phyloP scores from a whole-genome alignment of 2,329 filamentous ascomycete genomes.

The Incumbomyces lentus region DNA sequence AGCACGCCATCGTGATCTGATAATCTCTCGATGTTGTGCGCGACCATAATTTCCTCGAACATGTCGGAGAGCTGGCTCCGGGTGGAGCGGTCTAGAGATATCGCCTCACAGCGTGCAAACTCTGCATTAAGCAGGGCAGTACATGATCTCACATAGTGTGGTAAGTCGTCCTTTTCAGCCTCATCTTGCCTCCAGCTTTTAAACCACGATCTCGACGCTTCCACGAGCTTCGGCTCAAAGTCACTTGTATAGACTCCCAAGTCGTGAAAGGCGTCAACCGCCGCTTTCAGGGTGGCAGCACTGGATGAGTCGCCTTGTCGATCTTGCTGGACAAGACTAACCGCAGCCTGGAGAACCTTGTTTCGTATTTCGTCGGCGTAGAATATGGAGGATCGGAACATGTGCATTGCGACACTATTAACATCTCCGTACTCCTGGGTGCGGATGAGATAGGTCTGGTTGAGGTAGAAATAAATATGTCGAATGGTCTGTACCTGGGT shows the following conservation, averaged over 20 bases:
- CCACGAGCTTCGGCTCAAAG: constrained; percentile 69
- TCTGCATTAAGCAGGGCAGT: constrained; percentile 62
- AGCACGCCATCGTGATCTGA: constrained; percentile 58
- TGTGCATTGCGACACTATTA: constrained; percentile 65
- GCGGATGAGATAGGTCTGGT: constrained; percentile 75
- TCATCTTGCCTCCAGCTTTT: constrained; percentile 57
- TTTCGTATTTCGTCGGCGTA: constrained; percentile 41
- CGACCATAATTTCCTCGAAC: constrained; percentile 63
- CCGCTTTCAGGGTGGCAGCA: constrained; percentile 57
- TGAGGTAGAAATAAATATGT: constrained; percentile 87
- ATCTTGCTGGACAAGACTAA: constrained; percentile 64
- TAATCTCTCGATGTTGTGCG: constrained; percentile 55
- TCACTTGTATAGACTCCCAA: constrained; percentile 66
- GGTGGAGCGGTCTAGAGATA: constrained; percentile 73
- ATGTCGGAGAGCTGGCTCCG: constrained; percentile 63
- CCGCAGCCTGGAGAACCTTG: constrained; percentile 58
- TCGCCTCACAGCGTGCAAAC: constrained; percentile 64
- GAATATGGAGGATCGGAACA: constrained; percentile 60
- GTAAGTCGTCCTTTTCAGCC: constrained; percentile 51
- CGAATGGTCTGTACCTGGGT: constrained; percentile 66
- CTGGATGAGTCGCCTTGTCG: constrained; percentile 43
- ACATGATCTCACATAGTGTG: constrained; percentile 64
- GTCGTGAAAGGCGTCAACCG: constrained; percentile 75
- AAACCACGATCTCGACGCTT: constrained; percentile 58
- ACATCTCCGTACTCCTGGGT: constrained; percentile 60